Evolutionary conservation across 176 grass and related monocot species (phyloP), one percentile per base, ranked within the genome.

Genomic region (Elymus sibiricus): DNA sequence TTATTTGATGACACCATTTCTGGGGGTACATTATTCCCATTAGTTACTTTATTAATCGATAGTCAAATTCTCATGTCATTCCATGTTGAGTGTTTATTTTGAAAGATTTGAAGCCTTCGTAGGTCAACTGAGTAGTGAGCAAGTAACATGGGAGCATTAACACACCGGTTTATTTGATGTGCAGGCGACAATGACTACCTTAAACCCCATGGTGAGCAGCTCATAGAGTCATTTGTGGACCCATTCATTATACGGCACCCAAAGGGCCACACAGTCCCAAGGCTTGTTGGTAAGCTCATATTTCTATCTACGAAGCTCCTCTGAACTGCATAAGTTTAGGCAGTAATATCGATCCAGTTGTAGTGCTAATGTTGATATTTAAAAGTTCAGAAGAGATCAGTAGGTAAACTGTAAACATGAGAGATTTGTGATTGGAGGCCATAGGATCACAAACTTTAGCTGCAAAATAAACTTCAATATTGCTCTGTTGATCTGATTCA

Each of bases 231-330:
- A 61, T 95, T 65, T 13, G 87, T 90, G 29, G 82, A 98, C 62
- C 95, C 95, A 31, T 82, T 87, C 26, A 77, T 95, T 19, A 95
- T 98, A 58, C 87, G 83, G 12, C 96, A 98, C 65, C 96, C 96
- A 17, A 98, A 95, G 85, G 96, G 93, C n/a, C 96, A 98, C 75
- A 98, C 96, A 0, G 96, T 98, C 84, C 96, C 96, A 65, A 95
- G 94, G 78, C 78, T 98, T 76, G 92, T 98, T 62, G 96, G 96
- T 98, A 91, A 93, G 73, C 56, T 87, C 42, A 55, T 76, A 34
- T 34, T 76, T 76, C 21, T 4, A 2, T 55, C 2, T 12, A 22
- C 17, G 5, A 88, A 93, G 77, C 55, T 83, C 59, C 66, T 84
- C 14, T 61, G 37, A 49, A 59, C 22, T 69, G 7, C 51, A 25